Percentiles rank a stretch among this genome's conserved stretches.
These are phyloP conservation scores for Colletotrichum sojae DNA, from an alignment of 2,329 filamentous ascomycete genomes.

Conservation along the genomic window DNA sequence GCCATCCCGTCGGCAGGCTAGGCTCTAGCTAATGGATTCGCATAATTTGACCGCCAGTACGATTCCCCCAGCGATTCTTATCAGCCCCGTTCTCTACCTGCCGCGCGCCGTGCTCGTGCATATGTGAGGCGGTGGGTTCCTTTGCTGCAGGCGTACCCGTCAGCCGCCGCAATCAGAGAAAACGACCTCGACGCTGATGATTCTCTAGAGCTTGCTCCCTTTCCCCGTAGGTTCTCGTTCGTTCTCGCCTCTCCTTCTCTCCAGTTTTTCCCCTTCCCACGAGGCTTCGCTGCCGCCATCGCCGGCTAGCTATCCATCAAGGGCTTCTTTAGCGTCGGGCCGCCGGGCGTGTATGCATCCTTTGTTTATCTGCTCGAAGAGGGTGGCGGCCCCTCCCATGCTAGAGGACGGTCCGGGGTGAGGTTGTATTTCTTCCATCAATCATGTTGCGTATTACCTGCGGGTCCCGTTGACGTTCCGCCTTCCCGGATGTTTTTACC, in stretches of 20 bases:
- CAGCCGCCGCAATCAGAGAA: not conserved
- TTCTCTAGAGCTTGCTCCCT: too few relatives aligned
- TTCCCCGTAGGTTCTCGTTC: not conserved
- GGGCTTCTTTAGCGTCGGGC: not conserved
- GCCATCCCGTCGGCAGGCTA: slow-evolving; percentile 22
- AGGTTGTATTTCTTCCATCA: slow-evolving; percentile 35
- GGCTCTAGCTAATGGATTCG: slow-evolving; percentile 14
- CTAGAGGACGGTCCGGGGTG: slow-evolving; percentile 3
- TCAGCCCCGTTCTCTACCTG: slow-evolving; percentile 15
- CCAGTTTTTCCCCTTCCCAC: not conserved
- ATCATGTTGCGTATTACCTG: slow-evolving; percentile 17
- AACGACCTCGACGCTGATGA: too few relatives aligned
- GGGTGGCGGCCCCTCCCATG: not conserved
- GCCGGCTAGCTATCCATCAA: not conserved
- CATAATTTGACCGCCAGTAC: slow-evolving; percentile 10
- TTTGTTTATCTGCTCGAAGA: not conserved
- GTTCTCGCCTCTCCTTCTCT: not conserved
- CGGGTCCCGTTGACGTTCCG: not conserved
- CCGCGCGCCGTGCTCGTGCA: slow-evolving; percentile 2
- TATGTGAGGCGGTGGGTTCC: not conserved
- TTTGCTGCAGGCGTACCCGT: not conserved
- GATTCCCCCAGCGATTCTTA: not conserved
- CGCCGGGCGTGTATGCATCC: slow-evolving; percentile 20
- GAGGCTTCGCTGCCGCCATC: slow-evolving; percentile 1
- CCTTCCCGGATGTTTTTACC: too few relatives aligned